Percentiles rank a stretch among this genome's conserved stretches.
These are phyloP conservation scores for Cryphonectria nitschkei DNA, from an alignment of 2,329 filamentous ascomycete genomes.

Conservation along the genomic window DNA sequence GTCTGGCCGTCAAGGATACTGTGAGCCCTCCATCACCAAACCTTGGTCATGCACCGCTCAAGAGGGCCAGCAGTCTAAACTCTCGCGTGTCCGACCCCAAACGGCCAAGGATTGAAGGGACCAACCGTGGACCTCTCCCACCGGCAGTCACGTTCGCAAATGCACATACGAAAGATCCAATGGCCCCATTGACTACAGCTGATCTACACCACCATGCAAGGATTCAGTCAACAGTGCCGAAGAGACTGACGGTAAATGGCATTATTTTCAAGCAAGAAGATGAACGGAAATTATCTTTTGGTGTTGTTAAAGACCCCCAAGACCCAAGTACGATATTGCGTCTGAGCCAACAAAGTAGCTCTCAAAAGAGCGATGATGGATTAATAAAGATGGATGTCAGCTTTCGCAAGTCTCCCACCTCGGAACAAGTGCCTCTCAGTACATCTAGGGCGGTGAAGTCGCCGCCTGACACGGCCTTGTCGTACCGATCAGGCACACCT, in stretches of 20 bases:
- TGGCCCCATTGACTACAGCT: constrained; percentile 2
- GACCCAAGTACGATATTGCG: constrained; percentile 65
- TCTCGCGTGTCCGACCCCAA: constrained; percentile 8
- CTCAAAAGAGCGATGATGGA: constrained; percentile 51
- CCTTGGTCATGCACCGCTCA: constrained; percentile 6
- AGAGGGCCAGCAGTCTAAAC: constrained; percentile 15
- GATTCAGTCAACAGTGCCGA: constrained; percentile 32
- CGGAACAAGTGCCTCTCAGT: constrained; percentile 17
- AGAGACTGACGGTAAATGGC: constrained; percentile 38
- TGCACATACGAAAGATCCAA: not conserved
- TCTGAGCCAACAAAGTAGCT: constrained; percentile 66
- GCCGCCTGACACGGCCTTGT: not conserved
- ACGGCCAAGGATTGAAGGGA: constrained; percentile 14
- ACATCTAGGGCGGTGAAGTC: constrained; percentile 10
- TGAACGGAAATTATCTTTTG: constrained; percentile 60
- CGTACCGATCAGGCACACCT: not conserved
- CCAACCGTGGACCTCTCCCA: not conserved
- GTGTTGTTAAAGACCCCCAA: constrained; percentile 76
- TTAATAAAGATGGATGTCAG: constrained; percentile 41
- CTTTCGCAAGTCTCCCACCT: constrained; percentile 35
- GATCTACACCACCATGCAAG: constrained; percentile 22
- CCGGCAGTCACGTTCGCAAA: not conserved
- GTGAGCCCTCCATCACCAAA: constrained; percentile 30
- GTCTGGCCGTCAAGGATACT: constrained; percentile 41
- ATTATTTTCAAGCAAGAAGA: constrained; percentile 42